phyloP scores from a whole-genome alignment of 768 basidiomycete species.

The Tricholoma terreum region DNA sequence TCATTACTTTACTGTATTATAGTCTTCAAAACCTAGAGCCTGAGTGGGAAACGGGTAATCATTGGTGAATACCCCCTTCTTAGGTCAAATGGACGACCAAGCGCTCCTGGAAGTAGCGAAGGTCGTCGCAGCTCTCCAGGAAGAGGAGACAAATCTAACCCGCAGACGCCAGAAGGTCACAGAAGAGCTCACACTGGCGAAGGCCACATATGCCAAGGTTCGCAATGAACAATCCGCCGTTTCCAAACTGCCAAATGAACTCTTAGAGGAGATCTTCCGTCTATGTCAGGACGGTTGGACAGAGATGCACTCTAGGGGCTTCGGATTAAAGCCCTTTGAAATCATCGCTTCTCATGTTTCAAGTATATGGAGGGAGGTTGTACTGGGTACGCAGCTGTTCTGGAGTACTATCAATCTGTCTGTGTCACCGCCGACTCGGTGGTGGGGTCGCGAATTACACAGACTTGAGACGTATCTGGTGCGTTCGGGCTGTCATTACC shows the following conservation, averaged over 20 bases:
- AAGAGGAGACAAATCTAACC: constrained; percentile 27
- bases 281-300: constrained; percentile 23
- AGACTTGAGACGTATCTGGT: constrained; percentile 34
- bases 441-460: constrained; percentile 12
- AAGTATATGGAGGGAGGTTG: constrained; percentile 40
- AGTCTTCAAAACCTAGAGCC: background rate
- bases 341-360: constrained; percentile 45
- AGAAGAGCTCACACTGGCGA: constrained; percentile 26
- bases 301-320: constrained; percentile 1
- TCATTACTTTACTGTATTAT: background rate
- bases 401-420: constrained; percentile 41
- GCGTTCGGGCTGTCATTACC: constrained; percentile 34
- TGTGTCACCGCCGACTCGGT: constrained; percentile 20
- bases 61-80: background rate
- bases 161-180: constrained; percentile 33
- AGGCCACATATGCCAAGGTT: constrained; percentile 30
- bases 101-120: background rate
- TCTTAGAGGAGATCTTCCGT: constrained; percentile 38
- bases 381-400: constrained; percentile 37
- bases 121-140: constrained; percentile 19
- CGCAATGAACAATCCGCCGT: constrained; percentile 33
- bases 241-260: constrained; percentile 38
- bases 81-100: background rate
- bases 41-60: background rate
- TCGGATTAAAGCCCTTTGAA: constrained; percentile 25